Evolutionary conservation across 352 stramenopile genomes (phyloP).

Genomic region (Phytopythium mirpurense): DNA sequence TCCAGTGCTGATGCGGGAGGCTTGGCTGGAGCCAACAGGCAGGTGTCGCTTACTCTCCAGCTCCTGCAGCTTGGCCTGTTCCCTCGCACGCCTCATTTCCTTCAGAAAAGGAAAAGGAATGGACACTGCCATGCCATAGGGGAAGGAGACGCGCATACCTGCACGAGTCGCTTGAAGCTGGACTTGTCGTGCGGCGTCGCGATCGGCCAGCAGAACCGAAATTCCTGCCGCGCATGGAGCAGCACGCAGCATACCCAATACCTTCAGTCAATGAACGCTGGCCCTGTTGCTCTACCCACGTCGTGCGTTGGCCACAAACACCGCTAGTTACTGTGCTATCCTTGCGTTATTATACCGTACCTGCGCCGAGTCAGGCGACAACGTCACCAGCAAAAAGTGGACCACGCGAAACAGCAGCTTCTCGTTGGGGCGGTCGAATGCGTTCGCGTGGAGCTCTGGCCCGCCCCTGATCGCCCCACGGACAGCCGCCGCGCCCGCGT

Average conservation of each 20-base stretch:
- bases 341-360: not conserved
- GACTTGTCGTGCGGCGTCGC: slow-evolving; percentile 52
- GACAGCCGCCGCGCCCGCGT: not conserved
- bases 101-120: too few relatives aligned
- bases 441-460: slow-evolving; percentile 18
- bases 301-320: not conserved
- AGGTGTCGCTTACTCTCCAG: slow-evolving; percentile 40
- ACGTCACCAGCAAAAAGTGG: slow-evolving; percentile 38
- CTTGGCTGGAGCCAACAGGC: slow-evolving; percentile 44
- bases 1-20: slow-evolving; percentile 44
- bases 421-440: slow-evolving; percentile 55
- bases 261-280: too few relatives aligned
- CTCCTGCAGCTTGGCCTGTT: slow-evolving; percentile 29
- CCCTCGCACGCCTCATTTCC: too few relatives aligned
- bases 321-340: not conserved
- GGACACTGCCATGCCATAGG: too few relatives aligned
- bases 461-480: not conserved
- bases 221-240: slow-evolving; percentile 16
- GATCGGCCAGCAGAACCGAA: slow-evolving; percentile 52
- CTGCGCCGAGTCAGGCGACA: slow-evolving; percentile 15
- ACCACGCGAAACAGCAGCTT: slow-evolving; percentile 42
- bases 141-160: too few relatives aligned
- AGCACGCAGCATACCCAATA: too few relatives aligned
- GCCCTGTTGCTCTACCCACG: too few relatives aligned
- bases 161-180: slow-evolving; percentile 54